Evolutionary conservation across 2,329 filamentous ascomycete species (phyloP).

Genomic region (Macrophomina phaseolina): DNA sequence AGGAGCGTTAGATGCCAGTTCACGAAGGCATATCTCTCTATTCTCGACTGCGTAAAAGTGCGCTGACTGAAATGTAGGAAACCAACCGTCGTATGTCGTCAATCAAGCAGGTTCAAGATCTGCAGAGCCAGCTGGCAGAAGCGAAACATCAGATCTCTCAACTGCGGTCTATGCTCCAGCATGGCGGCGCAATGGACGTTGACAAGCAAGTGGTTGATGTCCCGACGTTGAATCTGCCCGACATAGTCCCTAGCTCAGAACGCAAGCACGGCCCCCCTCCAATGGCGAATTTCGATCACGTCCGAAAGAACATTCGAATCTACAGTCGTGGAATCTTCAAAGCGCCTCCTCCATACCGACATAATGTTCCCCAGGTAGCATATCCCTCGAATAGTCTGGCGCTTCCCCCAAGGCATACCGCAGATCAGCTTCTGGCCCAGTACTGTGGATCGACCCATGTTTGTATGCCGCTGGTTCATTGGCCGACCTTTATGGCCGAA

Average conservation of each 20-base stretch:
- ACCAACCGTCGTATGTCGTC: constrained; percentile 98
- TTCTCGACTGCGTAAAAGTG: not conserved
- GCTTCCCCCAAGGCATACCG: constrained; percentile 71
- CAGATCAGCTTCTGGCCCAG: constrained; percentile 74
- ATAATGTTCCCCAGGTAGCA: constrained; percentile 53
- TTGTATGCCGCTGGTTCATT: constrained; percentile 85
- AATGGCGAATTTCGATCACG: constrained; percentile 72
- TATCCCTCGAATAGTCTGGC: constrained; percentile 57
- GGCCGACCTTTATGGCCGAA: constrained; percentile 78
- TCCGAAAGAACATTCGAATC: constrained; percentile 73
- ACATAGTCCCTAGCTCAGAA: constrained; percentile 51
- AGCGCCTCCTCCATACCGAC: constrained; percentile 71
- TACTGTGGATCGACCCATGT: constrained; percentile 81
- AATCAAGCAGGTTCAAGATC: constrained; percentile 97
- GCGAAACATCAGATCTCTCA: constrained; percentile 80
- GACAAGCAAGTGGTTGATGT: constrained; percentile 39
- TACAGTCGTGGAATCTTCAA: constrained; percentile 82
- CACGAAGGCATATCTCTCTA: constrained; percentile 67
- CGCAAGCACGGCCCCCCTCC: constrained; percentile 56
- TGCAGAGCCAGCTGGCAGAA: constrained; percentile 87
- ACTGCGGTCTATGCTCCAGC: constrained; percentile 68
- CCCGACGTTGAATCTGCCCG: constrained; percentile 41
- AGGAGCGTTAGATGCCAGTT: constrained; percentile 98
- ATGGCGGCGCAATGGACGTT: constrained; percentile 53
- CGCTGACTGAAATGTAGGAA: constrained; percentile 55